These are phyloP conservation scores for Mortierella claussenii DNA, from an alignment of 192 early-diverging fungal genomes.

Conservation along the genomic window DNA sequence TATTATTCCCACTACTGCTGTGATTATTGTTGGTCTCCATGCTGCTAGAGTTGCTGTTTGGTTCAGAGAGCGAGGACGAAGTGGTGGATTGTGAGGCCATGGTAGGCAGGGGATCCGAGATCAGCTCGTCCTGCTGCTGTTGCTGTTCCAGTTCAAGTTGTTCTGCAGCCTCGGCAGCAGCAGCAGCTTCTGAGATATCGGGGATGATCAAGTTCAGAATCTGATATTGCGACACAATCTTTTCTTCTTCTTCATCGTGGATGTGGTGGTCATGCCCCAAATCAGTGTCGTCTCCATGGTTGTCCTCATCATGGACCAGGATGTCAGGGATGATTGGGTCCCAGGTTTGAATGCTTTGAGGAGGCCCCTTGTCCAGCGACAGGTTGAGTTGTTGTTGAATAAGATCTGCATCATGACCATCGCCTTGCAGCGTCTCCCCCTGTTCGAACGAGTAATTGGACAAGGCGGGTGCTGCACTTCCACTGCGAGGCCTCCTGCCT, in stretches of 20 bases:
- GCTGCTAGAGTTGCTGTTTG: slow-evolving; percentile 6
- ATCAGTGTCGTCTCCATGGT: neutral
- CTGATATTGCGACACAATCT: slow-evolving; percentile 47
- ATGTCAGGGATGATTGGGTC: slow-evolving; percentile 50
- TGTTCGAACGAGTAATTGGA: slow-evolving; percentile 8
- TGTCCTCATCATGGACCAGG: slow-evolving; percentile 40
- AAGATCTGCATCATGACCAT: slow-evolving; percentile 20
- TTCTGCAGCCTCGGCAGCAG: slow-evolving; percentile 37
- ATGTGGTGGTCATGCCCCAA: slow-evolving; percentile 5
- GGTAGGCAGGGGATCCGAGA: neutral
- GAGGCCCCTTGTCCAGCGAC: slow-evolving; percentile 41
- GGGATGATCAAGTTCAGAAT: slow-evolving; percentile 48
- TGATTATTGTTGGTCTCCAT: slow-evolving; percentile 1
- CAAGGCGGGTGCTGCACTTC: slow-evolving; percentile 34
- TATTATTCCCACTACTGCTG: neutral
- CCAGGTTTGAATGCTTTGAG: slow-evolving; percentile 48
- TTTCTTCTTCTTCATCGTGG: slow-evolving; percentile 47
- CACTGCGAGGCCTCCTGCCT: slow-evolving; percentile 28
- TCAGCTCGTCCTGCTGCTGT: slow-evolving; percentile 14
- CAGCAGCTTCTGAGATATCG: slow-evolving; percentile 42
- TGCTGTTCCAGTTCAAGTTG: slow-evolving; percentile 38
- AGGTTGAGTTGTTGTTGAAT: slow-evolving; percentile 35
- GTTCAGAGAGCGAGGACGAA: neutral
- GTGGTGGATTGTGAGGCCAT: neutral
- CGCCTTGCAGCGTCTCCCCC: neutral